Evolutionary conservation across 768 basidiomycete genomes (phyloP), one percentile per base, ranked within the genome.

Genomic region (Rhodosporidiobolus sp.): DNA sequence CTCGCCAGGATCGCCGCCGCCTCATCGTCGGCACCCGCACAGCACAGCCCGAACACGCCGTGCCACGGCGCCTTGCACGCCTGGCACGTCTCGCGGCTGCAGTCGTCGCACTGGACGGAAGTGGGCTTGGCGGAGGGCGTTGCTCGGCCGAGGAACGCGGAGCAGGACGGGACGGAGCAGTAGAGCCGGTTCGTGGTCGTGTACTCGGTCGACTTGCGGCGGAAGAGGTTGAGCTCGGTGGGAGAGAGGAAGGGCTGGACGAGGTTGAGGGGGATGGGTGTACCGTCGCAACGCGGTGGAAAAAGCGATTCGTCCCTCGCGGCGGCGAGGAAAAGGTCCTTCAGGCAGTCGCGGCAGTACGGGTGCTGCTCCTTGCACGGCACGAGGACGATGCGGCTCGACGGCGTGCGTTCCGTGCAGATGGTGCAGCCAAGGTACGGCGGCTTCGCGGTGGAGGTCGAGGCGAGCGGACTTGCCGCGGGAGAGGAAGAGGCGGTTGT

Each of bases 281-380:
- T 75, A 35, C 82, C 77, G 77, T 86, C 87, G 75, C 86, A 88
- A 45, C 84, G 83, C 16, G 86, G 81, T 0, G 87, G 86, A 65
- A 83, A 83, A 7, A 87, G 82, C 0, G 84, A 81, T 70, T 87
- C 87, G 72, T 88, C 87, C 4, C 79, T 80, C 12, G 82, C 81
- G 32, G 84, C 83, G 0, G 83, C 66, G 55, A 82, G 77, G n/a
- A 84, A 83, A 43, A 87, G 83, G 48, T 80, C 79, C 0, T 74
- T 60, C 45, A 86, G 54, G 67, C 86, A 88, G 28, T 66, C 78
- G 24, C 73, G 73, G 79, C 86, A 87, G 68, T 87, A 85, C 59
- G 77, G 65, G 72, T 87, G 85, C 30, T 6, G 16, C 26, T 49
- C 4, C 12, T 28, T 14, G 65, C 65, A 65, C 2, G 56, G 65